phyloP scores from a whole-genome alignment of 148 eudicot genomes.

The Camellia lanceoleosa region DNA sequence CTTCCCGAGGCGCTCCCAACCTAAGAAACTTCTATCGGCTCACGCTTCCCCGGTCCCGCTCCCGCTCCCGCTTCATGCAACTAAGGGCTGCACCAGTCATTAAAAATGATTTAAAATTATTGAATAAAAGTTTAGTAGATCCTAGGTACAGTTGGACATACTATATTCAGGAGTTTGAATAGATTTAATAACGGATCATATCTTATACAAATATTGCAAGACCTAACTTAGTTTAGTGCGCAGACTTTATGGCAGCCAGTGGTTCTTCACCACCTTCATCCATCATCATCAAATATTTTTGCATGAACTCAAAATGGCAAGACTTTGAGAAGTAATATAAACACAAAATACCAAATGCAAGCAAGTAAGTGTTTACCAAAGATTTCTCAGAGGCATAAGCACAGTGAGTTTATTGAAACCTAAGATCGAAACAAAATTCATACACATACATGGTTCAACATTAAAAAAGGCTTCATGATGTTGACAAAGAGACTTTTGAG shows the following conservation, averaged over 20 bases:
- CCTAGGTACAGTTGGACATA: not conserved
- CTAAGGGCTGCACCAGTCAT: not conserved
- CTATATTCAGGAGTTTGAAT: too few species aligned
- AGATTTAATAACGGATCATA: not conserved
- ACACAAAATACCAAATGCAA: not conserved
- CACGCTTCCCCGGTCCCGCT: too few species aligned
- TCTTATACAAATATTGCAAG: not conserved
- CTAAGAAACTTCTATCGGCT: too few species aligned
- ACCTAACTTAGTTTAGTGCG: not conserved
- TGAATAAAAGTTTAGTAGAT: not conserved
- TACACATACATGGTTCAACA: not conserved
- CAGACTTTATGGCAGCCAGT: not conserved
- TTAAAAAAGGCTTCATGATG: not conserved
- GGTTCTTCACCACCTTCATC: not conserved
- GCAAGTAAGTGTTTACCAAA: not conserved
- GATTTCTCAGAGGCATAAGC: not conserved
- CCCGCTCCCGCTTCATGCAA: too few species aligned
- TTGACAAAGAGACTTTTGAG: not conserved
- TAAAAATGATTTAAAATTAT: not conserved
- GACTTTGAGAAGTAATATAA: not conserved
- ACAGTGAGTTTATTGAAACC: not conserved
- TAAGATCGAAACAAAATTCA: not conserved
- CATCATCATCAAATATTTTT: not conserved
- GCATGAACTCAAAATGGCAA: not conserved
- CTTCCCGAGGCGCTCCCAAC: too few species aligned